phyloP scores from a whole-genome alignment of 768 basidiomycete species.

The Hygrophorus pudorinus region DNA sequence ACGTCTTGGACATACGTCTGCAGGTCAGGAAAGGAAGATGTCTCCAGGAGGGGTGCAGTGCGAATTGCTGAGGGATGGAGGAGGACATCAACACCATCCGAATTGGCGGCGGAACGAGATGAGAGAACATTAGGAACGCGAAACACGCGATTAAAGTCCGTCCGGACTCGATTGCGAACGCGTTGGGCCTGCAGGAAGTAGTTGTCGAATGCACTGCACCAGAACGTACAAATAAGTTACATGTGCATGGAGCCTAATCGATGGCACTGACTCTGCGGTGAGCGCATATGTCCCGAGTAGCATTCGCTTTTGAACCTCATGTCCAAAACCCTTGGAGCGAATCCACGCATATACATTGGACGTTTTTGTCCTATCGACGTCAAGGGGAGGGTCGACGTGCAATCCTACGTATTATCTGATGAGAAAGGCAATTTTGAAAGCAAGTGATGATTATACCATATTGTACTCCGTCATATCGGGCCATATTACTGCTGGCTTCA shows the following conservation, averaged over 20 bases:
- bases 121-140: conserved; percentile 41
- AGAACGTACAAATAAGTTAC: not conserved
- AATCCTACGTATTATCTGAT: conserved; percentile 28
- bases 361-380: conserved; percentile 35
- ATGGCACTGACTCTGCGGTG: conserved; percentile 67
- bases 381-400: conserved; percentile 34
- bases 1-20: conserved; percentile 78
- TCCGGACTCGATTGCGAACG: conserved; percentile 58
- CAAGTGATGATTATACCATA: conserved; percentile 42
- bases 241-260: not conserved
- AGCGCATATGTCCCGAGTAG: conserved; percentile 87
- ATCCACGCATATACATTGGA: conserved; percentile 53
- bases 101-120: not conserved
- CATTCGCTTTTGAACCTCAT: conserved; percentile 80
- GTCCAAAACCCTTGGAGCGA: conserved; percentile 66
- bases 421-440: not conserved
- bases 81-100: conserved; percentile 60
- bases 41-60: conserved; percentile 50
- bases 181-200: conserved; percentile 91
- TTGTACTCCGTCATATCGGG: conserved; percentile 80
- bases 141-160: conserved; percentile 71
- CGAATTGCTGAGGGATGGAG: conserved; percentile 82
- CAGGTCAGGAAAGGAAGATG: not conserved
- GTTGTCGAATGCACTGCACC: conserved; percentile 84
- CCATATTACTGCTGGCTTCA: conserved; percentile 88